Conservation (phyloP, 345 rosid species). For the Eucalyptus lansdowneana region DNA sequence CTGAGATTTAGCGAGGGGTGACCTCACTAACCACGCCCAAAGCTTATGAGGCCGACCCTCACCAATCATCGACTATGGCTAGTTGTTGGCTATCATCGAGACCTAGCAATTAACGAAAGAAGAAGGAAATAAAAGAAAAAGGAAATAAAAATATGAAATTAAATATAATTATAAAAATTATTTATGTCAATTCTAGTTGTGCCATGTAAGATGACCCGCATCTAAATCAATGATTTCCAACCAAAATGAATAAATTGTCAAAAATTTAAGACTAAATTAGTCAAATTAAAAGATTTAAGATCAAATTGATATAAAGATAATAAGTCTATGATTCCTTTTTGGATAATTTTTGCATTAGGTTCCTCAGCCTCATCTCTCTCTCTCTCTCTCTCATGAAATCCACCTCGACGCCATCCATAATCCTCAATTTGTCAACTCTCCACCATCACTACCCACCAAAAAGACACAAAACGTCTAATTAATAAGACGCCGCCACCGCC, state of each 20-base stretch:
- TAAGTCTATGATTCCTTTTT: not conserved
- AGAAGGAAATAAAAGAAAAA: not conserved
- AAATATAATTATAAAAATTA: not conserved
- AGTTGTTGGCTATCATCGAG: not conserved
- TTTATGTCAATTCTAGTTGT: rapidly evolving
- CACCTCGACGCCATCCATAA: not conserved
- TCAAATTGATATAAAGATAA: not conserved
- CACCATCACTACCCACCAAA: not conserved
- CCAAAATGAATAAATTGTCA: rapidly evolving
- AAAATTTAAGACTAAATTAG: not conserved
- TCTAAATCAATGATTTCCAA: not conserved
- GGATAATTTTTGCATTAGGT: not conserved
- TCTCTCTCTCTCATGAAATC: not conserved
- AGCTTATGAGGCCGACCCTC: not conserved
- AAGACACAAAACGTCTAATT: not conserved
- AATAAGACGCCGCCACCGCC: rapidly evolving
- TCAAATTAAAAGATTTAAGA: not conserved
- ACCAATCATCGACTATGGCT: not conserved
- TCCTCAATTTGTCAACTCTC: not conserved
- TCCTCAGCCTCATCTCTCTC: not conserved
- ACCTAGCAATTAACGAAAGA: not conserved
- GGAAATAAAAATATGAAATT: too few species aligned
- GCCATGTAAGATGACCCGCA: rapidly evolving
- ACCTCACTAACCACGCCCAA: not conserved
- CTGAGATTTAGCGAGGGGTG: not conserved